Evolutionary conservation across 768 basidiomycete genomes (phyloP).

Genomic region (Lentinula edodes): DNA sequence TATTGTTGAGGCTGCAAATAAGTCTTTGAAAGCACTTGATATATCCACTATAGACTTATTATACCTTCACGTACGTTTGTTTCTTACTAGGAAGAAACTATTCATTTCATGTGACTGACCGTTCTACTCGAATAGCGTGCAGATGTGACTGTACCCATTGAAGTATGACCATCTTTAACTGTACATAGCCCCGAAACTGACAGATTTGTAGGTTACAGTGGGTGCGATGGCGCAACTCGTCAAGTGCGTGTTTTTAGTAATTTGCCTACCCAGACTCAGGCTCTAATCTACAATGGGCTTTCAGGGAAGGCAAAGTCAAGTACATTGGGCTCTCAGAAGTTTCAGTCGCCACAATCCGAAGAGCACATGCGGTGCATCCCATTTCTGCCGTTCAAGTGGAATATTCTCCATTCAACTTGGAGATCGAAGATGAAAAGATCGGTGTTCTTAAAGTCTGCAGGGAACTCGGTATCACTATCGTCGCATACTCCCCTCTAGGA

Average conservation of each 20-base stretch:
- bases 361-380: slow-evolving; percentile 45
- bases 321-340: slow-evolving; percentile 51
- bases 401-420: slow-evolving; percentile 44
- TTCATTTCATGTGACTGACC: too few relatives aligned
- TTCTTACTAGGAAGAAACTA: neutral
- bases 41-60: slow-evolving; percentile 40
- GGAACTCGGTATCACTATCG: slow-evolving; percentile 42
- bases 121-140: neutral
- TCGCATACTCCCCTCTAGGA: slow-evolving; percentile 51
- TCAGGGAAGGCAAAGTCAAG: slow-evolving; percentile 36
- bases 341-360: slow-evolving; percentile 38
- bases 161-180: slow-evolving; percentile 22
- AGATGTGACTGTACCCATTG: slow-evolving; percentile 33
- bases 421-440: slow-evolving; percentile 39
- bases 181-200: neutral
- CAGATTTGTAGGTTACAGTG: slow-evolving; percentile 28
- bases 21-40: slow-evolving; percentile 35
- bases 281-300: neutral
- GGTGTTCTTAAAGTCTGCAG: slow-evolving; percentile 35
- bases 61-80: slow-evolving; percentile 34
- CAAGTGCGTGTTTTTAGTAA: slow-evolving; percentile 27
- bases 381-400: slow-evolving; percentile 47
- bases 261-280: neutral
- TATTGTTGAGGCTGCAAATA: slow-evolving; percentile 29
- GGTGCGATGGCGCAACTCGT: slow-evolving; percentile 48